Evolutionary conservation across 139 green algal genomes (phyloP), one percentile per base, ranked within the genome.

Genomic region (Chlamydomonas schloesseri): DNA sequence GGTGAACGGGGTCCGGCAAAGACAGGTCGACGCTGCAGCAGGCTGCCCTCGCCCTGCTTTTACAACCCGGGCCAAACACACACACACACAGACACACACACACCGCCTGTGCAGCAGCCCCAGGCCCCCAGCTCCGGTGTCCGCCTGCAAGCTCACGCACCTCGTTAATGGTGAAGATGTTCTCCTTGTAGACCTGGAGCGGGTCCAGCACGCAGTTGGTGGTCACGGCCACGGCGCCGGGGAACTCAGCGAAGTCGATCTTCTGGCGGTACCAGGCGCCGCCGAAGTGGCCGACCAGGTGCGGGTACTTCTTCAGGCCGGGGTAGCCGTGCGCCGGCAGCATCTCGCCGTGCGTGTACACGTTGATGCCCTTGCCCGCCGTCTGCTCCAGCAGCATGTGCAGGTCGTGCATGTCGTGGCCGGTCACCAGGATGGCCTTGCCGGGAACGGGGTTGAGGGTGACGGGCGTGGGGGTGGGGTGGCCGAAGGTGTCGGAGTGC

Each of bases 161-260:
- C 90, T 94, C 93, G 71, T 93, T 94, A 31, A 92, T 94, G 37
- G 94, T 96, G 91, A 94, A 97, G 73, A 97, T 87, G 74, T 89
- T 90, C 80, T 93, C 71, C 37, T 73, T 71, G 88, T 96, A 95
- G 5, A 68, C 64, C 57, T 84, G 46, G 9, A 88, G 71, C 14
- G 94, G 94, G 58, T 96, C 92, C 71, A 96, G 75, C 62, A 97
- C 89, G 88, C 94, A 97, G 93, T 97, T 97, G 84, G 93, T 96
- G 77, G 94, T 97, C 34, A 94, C 92, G 50, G 95, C 87, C 50
- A 96, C 89, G 28, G 94, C 36, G 29, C 93, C 92, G 31, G 91
- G 93, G 75, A 91, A 92, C 28, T 76, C 57, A 15, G 83, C 90
- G 87, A 97, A 97, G 33, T 97, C 94, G 18, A 84, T 81, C 89